Base-by-base conservation (phyloP, 75 land plant genomes). In the Selaginella tamariscina region DNA sequence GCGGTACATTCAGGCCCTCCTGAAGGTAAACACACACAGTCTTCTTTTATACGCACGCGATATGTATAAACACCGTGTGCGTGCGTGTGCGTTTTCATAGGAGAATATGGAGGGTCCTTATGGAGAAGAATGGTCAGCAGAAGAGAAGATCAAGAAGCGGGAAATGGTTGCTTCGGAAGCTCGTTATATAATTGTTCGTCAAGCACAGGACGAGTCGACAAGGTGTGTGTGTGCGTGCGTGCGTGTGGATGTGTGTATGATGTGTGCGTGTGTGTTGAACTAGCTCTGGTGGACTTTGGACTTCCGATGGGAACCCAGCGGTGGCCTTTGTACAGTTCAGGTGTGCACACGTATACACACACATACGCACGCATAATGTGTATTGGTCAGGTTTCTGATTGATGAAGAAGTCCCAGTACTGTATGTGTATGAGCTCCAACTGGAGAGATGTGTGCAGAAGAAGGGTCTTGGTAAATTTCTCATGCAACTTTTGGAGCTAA, bases 251-350 rank as follows among this genome's bases (percentile, higher is more conserved):
- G n/a, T n/a, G n/a, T n/a, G n/a, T n/a, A n/a, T n/a, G n/a, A n/a
- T n/a, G n/a, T n/a, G n/a, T n/a, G n/a, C n/a, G n/a, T n/a, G n/a
- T n/a, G n/a, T n/a, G n/a, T n/a, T n/a, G n/a, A n/a, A n/a, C n/a
- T n/a, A 44, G n/a, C 11, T 31, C 39, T 28, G 33, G 29, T 20
- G 32, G 44, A 24, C 65, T 57, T 63, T 71, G 77, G 82, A 65
- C n/a, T 28, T 81, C 73, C n/a, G 68, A 74, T 29, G 77, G 75
- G 54, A 81, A 74, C 13, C 72, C 71, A 31, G 70, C 86, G 66
- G 91, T 94, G 65, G 96, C 86, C 23, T 94, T 94, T 83, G 91
- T 82, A 54, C 98, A 94, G 32, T 94, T 79, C 60, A 85, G n/a
- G n/a, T n/a, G n/a, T n/a, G n/a, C n/a, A n/a, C n/a, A n/a, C n/a